Base-by-base conservation (phyloP, 345 rosid genomes). In the Eucalyptus regnans region DNA sequence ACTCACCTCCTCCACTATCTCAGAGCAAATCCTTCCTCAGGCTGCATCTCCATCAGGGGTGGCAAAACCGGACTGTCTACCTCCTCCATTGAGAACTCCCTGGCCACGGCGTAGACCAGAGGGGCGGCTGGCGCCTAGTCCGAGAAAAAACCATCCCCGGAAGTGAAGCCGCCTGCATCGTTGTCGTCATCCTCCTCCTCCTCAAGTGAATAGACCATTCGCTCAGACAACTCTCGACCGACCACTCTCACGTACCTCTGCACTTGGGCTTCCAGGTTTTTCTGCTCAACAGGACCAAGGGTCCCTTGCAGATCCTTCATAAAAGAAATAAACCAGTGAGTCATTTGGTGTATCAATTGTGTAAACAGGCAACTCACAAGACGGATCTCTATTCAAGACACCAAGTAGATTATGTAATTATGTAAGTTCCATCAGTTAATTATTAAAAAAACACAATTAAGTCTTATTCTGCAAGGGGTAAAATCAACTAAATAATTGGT, bases 1-100 rank as follows among this genome's bases (percentile, higher is more conserved):
- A n/a, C 89, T 88, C 89, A 97, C 98, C 97, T 95, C 94, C 98
- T 93, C 99, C 98, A 97, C 87, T 97, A 96, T 89, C 93, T 91
- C 48, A 96, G 93, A 88, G 95, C 94, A 64, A 90, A 50, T 41
- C 96, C 97, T 86, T 94, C 96, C 89, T 94, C 96, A 3, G 92
- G 91, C 64, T 60, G 94, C 95, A 94, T 94, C 52, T 95, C 96
- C 22, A 90, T 51, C 12, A 93, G 95, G 14, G 95, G 93, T 49
- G 95, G 96, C 88, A 93, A 90, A 87, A 93, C 89, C 41, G 96
- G 94, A 52, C 95, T 96, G 87, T 94, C 94, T 31, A 92, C 91
- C 25, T 90, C 87, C 58, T 92, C 92, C 9, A 2, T 41, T 9
- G 8, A 37, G 81, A 71, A 71, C 46, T 71, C 25, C 81, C 81